phyloP scores from a whole-genome alignment of 78 protist genomes.

The Planoprotostelium fungivorum region DNA sequence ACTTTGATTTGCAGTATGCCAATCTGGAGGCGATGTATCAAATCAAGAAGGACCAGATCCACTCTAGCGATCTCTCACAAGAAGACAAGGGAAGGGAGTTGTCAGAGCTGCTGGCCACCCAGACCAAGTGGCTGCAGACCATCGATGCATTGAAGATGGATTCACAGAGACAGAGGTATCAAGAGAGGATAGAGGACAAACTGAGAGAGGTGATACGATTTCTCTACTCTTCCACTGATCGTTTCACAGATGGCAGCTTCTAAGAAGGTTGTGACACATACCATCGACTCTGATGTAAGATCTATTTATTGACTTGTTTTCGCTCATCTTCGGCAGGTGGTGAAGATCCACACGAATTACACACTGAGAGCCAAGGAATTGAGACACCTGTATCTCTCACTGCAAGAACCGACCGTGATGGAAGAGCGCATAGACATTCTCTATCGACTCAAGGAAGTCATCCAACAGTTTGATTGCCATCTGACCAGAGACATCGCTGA shows the following conservation, averaged over 20 bases:
- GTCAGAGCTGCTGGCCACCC: slow-evolving; percentile 54
- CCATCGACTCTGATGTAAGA: neutral
- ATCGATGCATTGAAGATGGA: slow-evolving; percentile 60
- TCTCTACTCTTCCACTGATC: neutral
- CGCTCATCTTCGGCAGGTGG: neutral
- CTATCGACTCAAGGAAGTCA: slow-evolving; percentile 67
- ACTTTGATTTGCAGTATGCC: slow-evolving; percentile 55
- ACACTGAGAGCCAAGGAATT: slow-evolving; percentile 73
- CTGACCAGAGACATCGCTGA: slow-evolving; percentile 71
- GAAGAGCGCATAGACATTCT: slow-evolving; percentile 77
- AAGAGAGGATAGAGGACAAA: neutral
- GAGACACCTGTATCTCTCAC: slow-evolving; percentile 44
- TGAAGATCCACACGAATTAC: slow-evolving; percentile 61
- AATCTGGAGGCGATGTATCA: slow-evolving; percentile 73
- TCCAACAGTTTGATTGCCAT: slow-evolving; percentile 71
- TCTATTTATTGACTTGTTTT: too few species aligned
- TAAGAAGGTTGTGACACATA: neutral
- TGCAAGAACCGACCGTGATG: slow-evolving; percentile 1
- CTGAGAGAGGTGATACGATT: slow-evolving; percentile 9
- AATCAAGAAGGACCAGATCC: slow-evolving; percentile 44
- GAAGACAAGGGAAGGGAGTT: slow-evolving; percentile 34
- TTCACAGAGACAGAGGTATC: slow-evolving; percentile 26
- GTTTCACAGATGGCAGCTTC: neutral
- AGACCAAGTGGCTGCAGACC: slow-evolving; percentile 77
- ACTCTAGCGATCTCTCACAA: neutral